A percentile compares a stretch with the other conserved stretches of the same genome.
phyloP scores from a whole-genome alignment of 257 asterid species.

The Solanum etuberosum region DNA sequence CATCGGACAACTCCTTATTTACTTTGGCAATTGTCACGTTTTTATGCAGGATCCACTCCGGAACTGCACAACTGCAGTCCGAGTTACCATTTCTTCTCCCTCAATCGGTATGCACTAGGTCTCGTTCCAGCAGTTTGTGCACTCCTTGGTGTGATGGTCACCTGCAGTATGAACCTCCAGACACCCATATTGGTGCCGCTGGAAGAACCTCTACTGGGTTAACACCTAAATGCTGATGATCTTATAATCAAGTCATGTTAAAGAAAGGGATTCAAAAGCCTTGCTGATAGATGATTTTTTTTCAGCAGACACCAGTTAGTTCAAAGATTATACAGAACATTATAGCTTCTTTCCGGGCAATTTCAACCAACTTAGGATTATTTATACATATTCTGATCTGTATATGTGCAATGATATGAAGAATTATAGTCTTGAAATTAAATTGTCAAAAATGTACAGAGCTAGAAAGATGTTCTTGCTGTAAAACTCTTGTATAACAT shows the following conservation, averaged over 20 bases:
- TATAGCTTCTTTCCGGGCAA: background rate
- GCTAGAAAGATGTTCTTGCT: background rate
- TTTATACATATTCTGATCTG: background rate
- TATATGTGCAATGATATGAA: background rate
- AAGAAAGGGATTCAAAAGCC: background rate
- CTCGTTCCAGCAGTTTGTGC: constrained; percentile 73
- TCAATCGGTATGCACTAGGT: constrained; percentile 62
- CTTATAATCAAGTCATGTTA: background rate
- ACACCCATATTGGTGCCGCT: constrained; percentile 21
- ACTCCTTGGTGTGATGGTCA: constrained; percentile 45
- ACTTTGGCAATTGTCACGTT: background rate
- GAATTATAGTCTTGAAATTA: background rate
- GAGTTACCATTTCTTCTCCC: constrained; percentile 17
- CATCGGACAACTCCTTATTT: background rate
- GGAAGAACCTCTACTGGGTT: constrained; percentile 45
- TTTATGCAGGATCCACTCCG: constrained; percentile 38
- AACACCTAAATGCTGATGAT: background rate
- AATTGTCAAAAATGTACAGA: background rate
- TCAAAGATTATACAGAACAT: background rate
- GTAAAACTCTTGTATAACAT: background rate
- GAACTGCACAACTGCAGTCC: constrained; percentile 15
- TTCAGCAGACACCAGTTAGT: background rate
- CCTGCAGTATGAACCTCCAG: constrained; percentile 57
- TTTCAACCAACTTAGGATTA: background rate
- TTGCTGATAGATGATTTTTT: background rate